Conservation (phyloP, 148 eudicot species). For the Chenopodium formosanum region DNA sequence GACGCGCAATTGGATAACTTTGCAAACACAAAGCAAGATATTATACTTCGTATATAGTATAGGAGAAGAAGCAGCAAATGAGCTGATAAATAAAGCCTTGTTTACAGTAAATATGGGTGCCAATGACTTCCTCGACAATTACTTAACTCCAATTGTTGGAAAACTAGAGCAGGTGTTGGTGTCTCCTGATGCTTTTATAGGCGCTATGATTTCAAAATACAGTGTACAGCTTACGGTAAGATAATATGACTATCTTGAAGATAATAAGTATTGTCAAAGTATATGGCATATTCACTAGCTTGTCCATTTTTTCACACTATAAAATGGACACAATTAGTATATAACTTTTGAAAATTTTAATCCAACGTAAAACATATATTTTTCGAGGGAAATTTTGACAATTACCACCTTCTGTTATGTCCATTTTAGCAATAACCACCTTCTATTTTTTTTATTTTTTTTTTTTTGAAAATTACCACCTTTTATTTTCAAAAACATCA, state of each 20-base stretch:
- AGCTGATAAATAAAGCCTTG: slow-evolving; percentile 46
- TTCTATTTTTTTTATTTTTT: too few species aligned
- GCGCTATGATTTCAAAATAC: slow-evolving; percentile 50
- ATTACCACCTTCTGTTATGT: too few species aligned
- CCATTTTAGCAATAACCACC: too few species aligned
- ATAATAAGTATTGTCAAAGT: too few species aligned
- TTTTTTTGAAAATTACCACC: too few species aligned
- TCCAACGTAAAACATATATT: too few species aligned
- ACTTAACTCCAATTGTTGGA: slow-evolving; percentile 63
- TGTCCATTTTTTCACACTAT: too few species aligned
- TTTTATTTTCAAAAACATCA: too few species aligned
- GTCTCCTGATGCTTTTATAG: slow-evolving; percentile 57
- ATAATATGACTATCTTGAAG: neutral
- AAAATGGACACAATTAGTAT: too few species aligned
- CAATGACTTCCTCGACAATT: slow-evolving; percentile 92
- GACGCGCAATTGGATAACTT: slow-evolving; percentile 87
- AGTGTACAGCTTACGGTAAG: slow-evolving; percentile 69
- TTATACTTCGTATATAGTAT: slow-evolving; percentile 50
- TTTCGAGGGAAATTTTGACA: too few species aligned
- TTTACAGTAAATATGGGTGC: slow-evolving; percentile 76
- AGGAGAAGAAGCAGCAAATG: slow-evolving; percentile 49
- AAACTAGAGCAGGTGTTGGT: slow-evolving; percentile 37
- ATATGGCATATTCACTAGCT: too few species aligned
- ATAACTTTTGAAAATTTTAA: too few species aligned
- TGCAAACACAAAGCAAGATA: slow-evolving; percentile 70